Percentiles rank a stretch among this genome's conserved stretches.
phyloP scores from a whole-genome alignment of 257 asterid species.

The Gynochthodes officinalis region DNA sequence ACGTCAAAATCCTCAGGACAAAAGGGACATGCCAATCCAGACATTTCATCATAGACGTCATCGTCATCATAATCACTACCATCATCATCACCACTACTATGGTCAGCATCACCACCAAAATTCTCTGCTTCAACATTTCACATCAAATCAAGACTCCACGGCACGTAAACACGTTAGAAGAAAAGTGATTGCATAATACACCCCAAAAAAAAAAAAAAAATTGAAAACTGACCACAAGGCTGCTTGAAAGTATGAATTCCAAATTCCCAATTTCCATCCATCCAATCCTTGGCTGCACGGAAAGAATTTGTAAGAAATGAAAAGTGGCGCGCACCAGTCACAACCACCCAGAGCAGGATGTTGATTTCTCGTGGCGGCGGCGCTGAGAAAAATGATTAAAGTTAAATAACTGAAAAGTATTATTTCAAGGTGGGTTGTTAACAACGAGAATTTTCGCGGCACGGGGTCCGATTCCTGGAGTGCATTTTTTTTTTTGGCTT shows the following conservation, averaged over 20 bases:
- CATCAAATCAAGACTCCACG: conserved; percentile 2
- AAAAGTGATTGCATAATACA: too few relatives aligned
- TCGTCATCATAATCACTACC: conserved; percentile 12
- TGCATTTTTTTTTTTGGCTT: too few relatives aligned
- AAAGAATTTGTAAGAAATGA: too few relatives aligned
- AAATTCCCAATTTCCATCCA: conserved; percentile 18
- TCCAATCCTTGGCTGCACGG: background rate
- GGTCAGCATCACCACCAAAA: conserved; percentile 46
- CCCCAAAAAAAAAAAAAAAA: background rate
- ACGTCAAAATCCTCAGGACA: conserved; percentile 84
- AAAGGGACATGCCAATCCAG: conserved; percentile 85
- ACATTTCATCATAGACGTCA: conserved; percentile 34
- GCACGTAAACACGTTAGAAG: too few relatives aligned
- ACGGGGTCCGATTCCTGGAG: conserved; percentile 6
- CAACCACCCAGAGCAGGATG: too few relatives aligned
- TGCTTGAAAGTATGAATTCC: conserved; percentile 12
- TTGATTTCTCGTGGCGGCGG: background rate
- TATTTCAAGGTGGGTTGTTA: conserved; percentile 8
- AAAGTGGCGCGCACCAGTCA: background rate
- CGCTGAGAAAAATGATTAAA: too few relatives aligned
- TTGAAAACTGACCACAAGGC: conserved; percentile 14
- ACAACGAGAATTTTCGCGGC: conserved; percentile 15
- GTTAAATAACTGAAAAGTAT: background rate
- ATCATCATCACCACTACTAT: conserved; percentile 40
- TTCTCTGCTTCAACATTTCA: conserved; percentile 31